Conservation (phyloP, 306 rosid genomes). For the Mucuna pruriens region DNA sequence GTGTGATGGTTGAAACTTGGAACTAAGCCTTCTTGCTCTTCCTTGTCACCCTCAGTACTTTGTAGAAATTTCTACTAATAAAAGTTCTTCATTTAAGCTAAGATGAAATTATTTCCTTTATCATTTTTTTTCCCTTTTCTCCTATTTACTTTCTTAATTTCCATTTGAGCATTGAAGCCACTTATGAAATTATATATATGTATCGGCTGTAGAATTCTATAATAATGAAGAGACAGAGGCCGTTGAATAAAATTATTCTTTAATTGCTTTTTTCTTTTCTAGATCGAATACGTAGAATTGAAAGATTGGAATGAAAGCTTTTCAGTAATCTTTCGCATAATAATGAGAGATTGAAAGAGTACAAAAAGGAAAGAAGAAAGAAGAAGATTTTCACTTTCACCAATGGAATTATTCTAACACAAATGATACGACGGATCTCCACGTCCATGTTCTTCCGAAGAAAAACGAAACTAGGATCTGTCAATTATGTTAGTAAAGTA, state of each 20-base stretch:
- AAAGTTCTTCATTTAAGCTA: conserved; percentile 4
- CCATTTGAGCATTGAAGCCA: background rate
- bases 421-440: background rate
- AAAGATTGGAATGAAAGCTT: background rate
- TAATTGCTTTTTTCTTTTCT: background rate
- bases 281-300: background rate
- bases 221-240: background rate
- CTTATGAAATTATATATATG: background rate
- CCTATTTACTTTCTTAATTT: background rate
- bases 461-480: background rate
- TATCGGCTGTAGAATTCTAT: background rate
- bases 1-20: conserved; percentile 30
- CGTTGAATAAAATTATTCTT: background rate
- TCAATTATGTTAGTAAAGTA: background rate
- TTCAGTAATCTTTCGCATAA: background rate
- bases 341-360: background rate
- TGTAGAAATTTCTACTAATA: conserved; percentile 25
- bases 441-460: background rate
- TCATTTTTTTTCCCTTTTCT: background rate
- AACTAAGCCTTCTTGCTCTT: conserved; percentile 34
- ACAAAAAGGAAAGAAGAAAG: background rate
- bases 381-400: background rate
- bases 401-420: background rate
- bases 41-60: background rate
- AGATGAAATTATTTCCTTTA: too few species aligned